These are phyloP conservation scores for Mycena haematopus DNA, from an alignment of 768 basidiomycete species.

Conservation along the genomic window DNA sequence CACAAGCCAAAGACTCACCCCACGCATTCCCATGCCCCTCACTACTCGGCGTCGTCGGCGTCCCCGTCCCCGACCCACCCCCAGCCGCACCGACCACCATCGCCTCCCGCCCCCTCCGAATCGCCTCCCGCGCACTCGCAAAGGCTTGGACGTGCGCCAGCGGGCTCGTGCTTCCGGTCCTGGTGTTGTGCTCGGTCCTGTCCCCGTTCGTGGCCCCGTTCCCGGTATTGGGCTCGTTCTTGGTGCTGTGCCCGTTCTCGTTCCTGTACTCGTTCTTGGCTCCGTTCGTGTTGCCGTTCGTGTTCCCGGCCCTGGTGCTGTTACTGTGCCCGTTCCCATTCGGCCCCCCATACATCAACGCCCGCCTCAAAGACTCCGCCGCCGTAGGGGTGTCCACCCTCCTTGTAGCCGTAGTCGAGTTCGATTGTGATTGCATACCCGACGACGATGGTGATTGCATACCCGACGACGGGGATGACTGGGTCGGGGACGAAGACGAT, in stretches of 20 bases:
- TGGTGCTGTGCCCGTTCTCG: too few species aligned
- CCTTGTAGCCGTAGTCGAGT: too few species aligned
- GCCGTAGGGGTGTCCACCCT: too few species aligned
- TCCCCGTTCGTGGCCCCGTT: not conserved
- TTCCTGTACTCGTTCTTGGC: too few species aligned
- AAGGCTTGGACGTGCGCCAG: slow-evolving; percentile 20
- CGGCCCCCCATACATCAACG: too few species aligned
- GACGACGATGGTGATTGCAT: too few species aligned
- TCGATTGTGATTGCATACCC: too few species aligned
- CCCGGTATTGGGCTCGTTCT: too few species aligned
- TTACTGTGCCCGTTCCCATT: too few species aligned
- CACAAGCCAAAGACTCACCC: not conserved
- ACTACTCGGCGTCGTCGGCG: not conserved
- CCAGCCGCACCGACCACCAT: slow-evolving; percentile 3
- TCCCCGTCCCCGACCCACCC: not conserved
- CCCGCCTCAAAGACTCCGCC: too few species aligned
- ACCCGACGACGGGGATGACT: not conserved
- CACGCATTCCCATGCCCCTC: not conserved
- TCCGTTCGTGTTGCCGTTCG: too few species aligned
- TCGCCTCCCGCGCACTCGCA: slow-evolving; percentile 27
- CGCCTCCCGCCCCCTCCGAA: slow-evolving; percentile 24
- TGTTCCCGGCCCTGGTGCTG: too few species aligned
- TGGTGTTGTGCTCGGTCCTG: not conserved
- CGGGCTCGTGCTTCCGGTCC: slow-evolving; percentile 1
- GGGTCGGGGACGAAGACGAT: not conserved